Base-by-base conservation (phyloP, 2,329 filamentous ascomycete species). In the Trichoderma simmonsii region DNA sequence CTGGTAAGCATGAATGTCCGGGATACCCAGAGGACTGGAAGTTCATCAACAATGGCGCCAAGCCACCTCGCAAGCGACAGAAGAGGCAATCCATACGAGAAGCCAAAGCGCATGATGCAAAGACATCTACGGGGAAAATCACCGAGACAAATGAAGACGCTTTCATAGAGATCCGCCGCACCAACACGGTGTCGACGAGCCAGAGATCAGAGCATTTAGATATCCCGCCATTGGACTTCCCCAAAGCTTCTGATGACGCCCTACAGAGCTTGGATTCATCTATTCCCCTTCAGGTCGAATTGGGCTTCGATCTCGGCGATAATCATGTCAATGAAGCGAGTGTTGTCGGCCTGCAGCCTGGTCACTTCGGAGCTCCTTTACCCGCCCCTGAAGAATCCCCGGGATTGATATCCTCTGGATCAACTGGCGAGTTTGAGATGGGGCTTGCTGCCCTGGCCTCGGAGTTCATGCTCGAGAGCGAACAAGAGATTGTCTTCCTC, bases 401-500 rank as follows among this genome's bases (percentile, higher is more conserved):
- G 11, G 34, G n/a, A 6, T 48, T 68, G 54, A 21, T 68, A 4
- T 60, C 65, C 24, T 68, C 65, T 24, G 36, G 8, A 4, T 43
- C 65, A 11, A 43, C 39, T 32, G 57, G 51, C 51, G 65, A 60
- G 6, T 68, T 68, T 32, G 65, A 60, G 26, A 26, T 30, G 26
- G 65, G 65, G 34, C 54, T 68, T 68, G 54, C 65, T 30, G 54
- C 65, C 2, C 7, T 68, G 32, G 65, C 65, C 24, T 60, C 65
- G 54, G 65, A 68, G 34, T 60, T 68, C 5, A 68, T 68, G 65
- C 65, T 68, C 4, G 65, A 68, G 54, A 68, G 65, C 11, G 54
- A 68, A 26, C 65, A 68, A n/a, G 65, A 68, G n/a, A 68, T 60
- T 4, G 34, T 68, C 39, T 68, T 68, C 32, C 65, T 68, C n/a